These are phyloP conservation scores for Citeromyces hawaiiensis DNA, from an alignment of 1,139 yeast genomes.

Conservation along the genomic window DNA sequence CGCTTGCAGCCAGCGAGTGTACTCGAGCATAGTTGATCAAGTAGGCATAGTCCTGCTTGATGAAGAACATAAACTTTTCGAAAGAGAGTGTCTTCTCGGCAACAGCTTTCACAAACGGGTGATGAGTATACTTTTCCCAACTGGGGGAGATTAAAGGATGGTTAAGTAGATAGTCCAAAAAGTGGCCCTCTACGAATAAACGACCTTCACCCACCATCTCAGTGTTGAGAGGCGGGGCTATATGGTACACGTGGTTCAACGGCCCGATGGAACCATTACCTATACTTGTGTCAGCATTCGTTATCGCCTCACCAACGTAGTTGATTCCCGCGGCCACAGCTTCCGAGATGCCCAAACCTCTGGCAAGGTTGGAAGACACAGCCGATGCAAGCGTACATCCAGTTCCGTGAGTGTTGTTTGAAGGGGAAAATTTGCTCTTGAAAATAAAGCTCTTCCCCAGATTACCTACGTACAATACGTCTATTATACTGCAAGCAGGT, in stretches of 20 bases:
- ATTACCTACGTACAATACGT: slow-evolving; percentile 42
- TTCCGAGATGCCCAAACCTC: slow-evolving; percentile 3
- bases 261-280: slow-evolving; percentile 63
- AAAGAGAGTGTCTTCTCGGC: slow-evolving; percentile 39
- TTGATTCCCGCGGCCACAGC: slow-evolving; percentile 6
- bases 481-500: slow-evolving; percentile 20
- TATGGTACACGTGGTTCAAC: slow-evolving; percentile 34
- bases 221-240: slow-evolving; percentile 4
- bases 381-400: slow-evolving; percentile 78
- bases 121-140: slow-evolving; percentile 51
- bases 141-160: slow-evolving; percentile 41
- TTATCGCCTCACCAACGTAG: slow-evolving; percentile 6
- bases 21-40: slow-evolving; percentile 57
- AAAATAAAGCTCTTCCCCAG: slow-evolving; percentile 25
- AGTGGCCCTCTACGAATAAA: slow-evolving; percentile 22
- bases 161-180: slow-evolving; percentile 34
- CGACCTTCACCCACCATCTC: not conserved
- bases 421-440: slow-evolving; percentile 25
- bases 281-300: slow-evolving; percentile 14
- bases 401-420: slow-evolving; percentile 65
- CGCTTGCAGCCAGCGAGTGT: slow-evolving; percentile 52
- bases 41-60: slow-evolving; percentile 65
- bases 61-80: slow-evolving; percentile 38
- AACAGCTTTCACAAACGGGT: slow-evolving; percentile 43
- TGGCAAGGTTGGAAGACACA: slow-evolving; percentile 34